Conservation (phyloP, 768 basidiomycete genomes). For the Russula foetens region DNA sequence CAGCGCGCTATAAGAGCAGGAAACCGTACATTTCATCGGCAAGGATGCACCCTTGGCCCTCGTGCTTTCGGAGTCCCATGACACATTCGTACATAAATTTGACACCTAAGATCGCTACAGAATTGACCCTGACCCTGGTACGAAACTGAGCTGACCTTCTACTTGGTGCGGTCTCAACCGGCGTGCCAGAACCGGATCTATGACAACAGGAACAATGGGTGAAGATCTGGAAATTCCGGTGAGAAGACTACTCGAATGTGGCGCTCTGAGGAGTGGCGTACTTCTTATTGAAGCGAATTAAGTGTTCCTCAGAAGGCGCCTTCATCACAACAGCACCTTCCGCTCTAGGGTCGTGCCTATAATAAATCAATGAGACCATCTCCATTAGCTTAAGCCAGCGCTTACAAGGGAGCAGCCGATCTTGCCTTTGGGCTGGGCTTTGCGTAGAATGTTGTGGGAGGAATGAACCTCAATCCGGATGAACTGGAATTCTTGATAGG, state of each 20-base stretch:
- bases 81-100: constrained; percentile 93
- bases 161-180: constrained; percentile 82
- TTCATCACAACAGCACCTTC: constrained; percentile 85
- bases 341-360: constrained; percentile 68
- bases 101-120: constrained; percentile 39
- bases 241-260: background rate
- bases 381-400: constrained; percentile 7
- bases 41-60: constrained; percentile 89
- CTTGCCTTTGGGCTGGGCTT: constrained; percentile 28
- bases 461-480: constrained; percentile 33
- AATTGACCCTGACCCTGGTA: background rate
- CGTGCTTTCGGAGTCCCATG: constrained; percentile 88
- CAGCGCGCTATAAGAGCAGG: background rate
- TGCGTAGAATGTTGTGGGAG: constrained; percentile 59
- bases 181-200: constrained; percentile 78
- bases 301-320: constrained; percentile 58
- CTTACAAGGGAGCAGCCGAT: constrained; percentile 39
- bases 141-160: constrained; percentile 48
- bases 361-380: background rate
- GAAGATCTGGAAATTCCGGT: constrained; percentile 38
- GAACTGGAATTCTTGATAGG: constrained; percentile 18
- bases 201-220: constrained; percentile 70
- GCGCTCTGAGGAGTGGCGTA: constrained; percentile 24
- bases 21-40: constrained; percentile 84
- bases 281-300: constrained; percentile 64